Evolutionary conservation across 306 rosid species (phyloP), one percentile per base, ranked within the genome.

Genomic region (Elaeagnus macrophylla): DNA sequence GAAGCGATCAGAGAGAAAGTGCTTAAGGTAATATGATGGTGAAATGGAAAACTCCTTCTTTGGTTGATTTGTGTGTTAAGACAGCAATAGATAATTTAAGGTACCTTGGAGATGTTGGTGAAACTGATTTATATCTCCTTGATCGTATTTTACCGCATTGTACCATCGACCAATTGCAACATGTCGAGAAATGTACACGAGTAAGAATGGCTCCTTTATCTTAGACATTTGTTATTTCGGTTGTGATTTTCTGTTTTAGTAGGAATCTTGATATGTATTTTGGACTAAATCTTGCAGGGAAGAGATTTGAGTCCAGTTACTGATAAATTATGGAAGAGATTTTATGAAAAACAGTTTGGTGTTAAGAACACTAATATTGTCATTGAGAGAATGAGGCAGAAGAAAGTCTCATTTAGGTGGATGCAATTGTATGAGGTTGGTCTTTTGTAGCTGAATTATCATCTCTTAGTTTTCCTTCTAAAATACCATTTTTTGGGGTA

Each of bases 71-170:
- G 40, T 89, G 94, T 57, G 73, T 85, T 75, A 62, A 73, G 59
- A 78, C 62, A 11, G 71, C 76, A 17, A 89, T 89, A 38, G 90
- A 89, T 61, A 89, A 89, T 59, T 7, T 85, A 56, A 83, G 87
- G 72, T 83, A 79, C 75, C 87, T 89, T 37, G 97, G 94, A 53
- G 71, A 85, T 59, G 95, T 89, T 79, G 95, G 94, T 10, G 81
- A 58, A 63, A 73, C 81, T 5, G 97, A 85, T 70, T 37, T 40
- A 0, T 15, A 89, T 75, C 77, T 85, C 61, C 89, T 89, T 1
- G 85, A 81, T 53, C 74, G 46, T 59, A 79, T 85, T 37, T 72
- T 89, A 62, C 80, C 89, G 4, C 95, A 89, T 71, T 85, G 95
- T 71, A 77, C 83, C 0, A 42, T 67, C 48, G 94, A 89, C 11